Conservation (phyloP, 768 basidiomycete genomes). For the Lactifluus rugatus region DNA sequence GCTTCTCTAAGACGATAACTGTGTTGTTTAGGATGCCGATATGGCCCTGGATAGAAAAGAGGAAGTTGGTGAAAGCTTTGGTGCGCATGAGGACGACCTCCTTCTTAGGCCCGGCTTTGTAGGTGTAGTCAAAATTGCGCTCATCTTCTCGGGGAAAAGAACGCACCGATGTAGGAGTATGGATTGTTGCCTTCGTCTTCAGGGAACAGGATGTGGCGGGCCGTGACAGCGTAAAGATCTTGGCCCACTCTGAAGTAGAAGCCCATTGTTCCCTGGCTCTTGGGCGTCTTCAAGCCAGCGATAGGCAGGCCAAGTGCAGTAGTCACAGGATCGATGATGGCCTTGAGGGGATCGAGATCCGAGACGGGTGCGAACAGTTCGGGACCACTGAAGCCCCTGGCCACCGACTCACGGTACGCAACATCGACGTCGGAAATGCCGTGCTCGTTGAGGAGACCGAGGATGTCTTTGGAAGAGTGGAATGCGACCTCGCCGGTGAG, state of each 20-base stretch:
- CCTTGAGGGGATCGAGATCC: constrained; percentile 24
- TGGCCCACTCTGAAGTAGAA: constrained; percentile 28
- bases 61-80: neutral
- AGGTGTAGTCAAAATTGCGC: neutral
- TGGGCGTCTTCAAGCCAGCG: constrained; percentile 22
- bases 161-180: constrained; percentile 11
- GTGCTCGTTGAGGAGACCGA: constrained; percentile 16
- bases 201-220: constrained; percentile 23
- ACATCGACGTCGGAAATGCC: constrained; percentile 20
- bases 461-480: constrained; percentile 19
- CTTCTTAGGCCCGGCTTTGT: neutral
- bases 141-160: neutral
- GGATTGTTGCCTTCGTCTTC: neutral
- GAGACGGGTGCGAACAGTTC: constrained; percentile 21
- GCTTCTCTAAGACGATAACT: neutral
- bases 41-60: neutral
- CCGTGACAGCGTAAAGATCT: constrained; percentile 29
- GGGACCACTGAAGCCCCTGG: constrained; percentile 16
- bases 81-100: neutral
- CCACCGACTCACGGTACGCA: constrained; percentile 23
- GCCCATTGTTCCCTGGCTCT: constrained; percentile 31
- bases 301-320: constrained; percentile 26
- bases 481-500: constrained; percentile 20
- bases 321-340: constrained; percentile 30
- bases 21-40: neutral